A percentile compares a stretch with the other conserved stretches of the same genome.
These are phyloP conservation scores for Apophysomyces variabilis DNA, from an alignment of 371 early-diverging fungal genomes.

Conservation along the genomic window DNA sequence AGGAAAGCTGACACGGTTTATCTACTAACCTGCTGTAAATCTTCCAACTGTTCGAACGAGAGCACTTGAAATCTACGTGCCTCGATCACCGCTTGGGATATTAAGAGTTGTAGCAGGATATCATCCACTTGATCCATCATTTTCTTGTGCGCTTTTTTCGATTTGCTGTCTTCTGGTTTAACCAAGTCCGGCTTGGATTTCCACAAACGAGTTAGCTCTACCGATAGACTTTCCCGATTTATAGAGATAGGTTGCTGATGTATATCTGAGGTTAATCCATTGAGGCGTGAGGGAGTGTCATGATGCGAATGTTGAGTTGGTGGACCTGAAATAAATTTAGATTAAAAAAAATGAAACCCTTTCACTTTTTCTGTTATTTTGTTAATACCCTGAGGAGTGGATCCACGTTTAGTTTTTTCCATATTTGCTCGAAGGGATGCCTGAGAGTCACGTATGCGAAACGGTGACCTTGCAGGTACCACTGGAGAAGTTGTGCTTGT, in stretches of 20 bases:
- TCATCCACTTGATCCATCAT: slow-evolving; percentile 51
- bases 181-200: slow-evolving; percentile 22
- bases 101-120: slow-evolving; percentile 57
- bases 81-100: slow-evolving; percentile 69
- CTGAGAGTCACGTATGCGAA: slow-evolving; percentile 42
- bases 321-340: background rate
- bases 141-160: background rate
- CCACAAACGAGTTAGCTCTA: slow-evolving; percentile 42
- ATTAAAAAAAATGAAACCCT: too few relatives aligned
- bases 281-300: background rate
- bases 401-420: slow-evolving; percentile 1
- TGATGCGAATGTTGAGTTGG: slow-evolving; percentile 1
- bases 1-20: background rate
- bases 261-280: slow-evolving; percentile 12
- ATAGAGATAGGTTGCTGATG: background rate
- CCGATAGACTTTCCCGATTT: slow-evolving; percentile 29
- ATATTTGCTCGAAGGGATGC: slow-evolving; percentile 16
- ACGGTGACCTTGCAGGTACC: slow-evolving; percentile 45
- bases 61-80: slow-evolving; percentile 60
- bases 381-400: background rate
- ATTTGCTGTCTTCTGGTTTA: background rate
- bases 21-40: slow-evolving; percentile 52
- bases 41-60: slow-evolving; percentile 57
- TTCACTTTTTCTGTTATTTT: background rate
- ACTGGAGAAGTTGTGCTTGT: slow-evolving; percentile 31